Percentiles rank a stretch among this genome's conserved stretches.
Evolutionary conservation across 2,329 filamentous ascomycete genomes (phyloP).

Genomic region (Microsporum canis): DNA sequence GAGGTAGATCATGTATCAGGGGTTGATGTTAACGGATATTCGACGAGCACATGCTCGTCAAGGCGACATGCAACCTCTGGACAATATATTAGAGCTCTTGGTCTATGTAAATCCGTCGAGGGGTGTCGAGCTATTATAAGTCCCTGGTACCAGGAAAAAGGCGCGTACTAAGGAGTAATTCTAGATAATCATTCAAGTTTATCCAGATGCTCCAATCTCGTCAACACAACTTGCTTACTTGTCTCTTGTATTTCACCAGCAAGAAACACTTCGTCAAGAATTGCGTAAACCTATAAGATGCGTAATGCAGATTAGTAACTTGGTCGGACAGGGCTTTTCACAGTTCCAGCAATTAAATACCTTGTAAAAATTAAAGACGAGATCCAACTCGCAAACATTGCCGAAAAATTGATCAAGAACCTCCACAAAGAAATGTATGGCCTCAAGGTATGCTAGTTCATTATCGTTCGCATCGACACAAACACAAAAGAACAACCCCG

Average conservation of each 20-base stretch:
- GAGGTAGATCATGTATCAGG: too few relatives aligned
- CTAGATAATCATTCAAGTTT: slow-evolving; percentile 62
- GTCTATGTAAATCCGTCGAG: neutral
- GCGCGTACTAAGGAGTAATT: neutral
- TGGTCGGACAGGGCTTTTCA: neutral
- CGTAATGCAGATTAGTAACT: neutral
- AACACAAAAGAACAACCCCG: slow-evolving; percentile 96
- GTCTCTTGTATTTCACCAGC: slow-evolving; percentile 98
- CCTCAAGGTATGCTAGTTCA: slow-evolving; percentile 90
- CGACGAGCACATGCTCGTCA: too few relatives aligned
- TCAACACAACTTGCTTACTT: slow-evolving; percentile 94
- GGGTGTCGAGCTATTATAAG: neutral
- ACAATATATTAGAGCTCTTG: too few relatives aligned
- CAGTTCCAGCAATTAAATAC: slow-evolving; percentile 28
- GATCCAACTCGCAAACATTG: slow-evolving; percentile 94
- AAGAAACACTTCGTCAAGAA: slow-evolving; percentile 94
- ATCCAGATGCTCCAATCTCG: slow-evolving; percentile 85
- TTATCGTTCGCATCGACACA: slow-evolving; percentile 99
- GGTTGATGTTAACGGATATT: too few relatives aligned
- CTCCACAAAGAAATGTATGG: slow-evolving; percentile 98
- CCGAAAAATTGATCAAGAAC: slow-evolving; percentile 97
- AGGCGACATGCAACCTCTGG: too few relatives aligned
- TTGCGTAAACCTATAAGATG: slow-evolving; percentile 67
- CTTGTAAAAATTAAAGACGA: slow-evolving; percentile 65
- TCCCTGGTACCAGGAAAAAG: neutral